A percentile compares a stretch with the other conserved stretches of the same genome.
phyloP scores from a whole-genome alignment of 2,329 filamentous ascomycete species.

The Thermoascus crustaceus region DNA sequence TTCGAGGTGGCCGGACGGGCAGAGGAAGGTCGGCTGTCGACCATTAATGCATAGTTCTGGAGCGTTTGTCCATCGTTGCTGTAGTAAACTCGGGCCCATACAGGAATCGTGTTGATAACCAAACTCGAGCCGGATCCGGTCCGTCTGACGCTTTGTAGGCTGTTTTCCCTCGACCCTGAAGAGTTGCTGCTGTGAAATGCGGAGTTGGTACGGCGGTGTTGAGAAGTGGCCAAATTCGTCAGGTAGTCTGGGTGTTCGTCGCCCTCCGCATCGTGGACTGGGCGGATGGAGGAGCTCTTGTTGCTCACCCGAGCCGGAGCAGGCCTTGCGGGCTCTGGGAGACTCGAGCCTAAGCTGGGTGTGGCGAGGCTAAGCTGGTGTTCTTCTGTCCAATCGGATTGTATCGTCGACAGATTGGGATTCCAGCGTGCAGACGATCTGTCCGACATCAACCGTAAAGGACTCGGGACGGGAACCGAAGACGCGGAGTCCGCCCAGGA shows the following conservation, averaged over 20 bases:
- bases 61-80: slow-evolving; percentile 54
- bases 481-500: no score
- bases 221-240: slow-evolving; percentile 23
- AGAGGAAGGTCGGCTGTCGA: slow-evolving; percentile 25
- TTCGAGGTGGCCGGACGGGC: slow-evolving; percentile 23
- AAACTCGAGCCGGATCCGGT: slow-evolving; percentile 40
- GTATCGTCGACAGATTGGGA: slow-evolving; percentile 38
- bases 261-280: slow-evolving; percentile 25
- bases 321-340: slow-evolving; percentile 16
- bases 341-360: slow-evolving; percentile 10
- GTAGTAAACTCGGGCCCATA: slow-evolving; percentile 58
- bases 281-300: slow-evolving; percentile 26
- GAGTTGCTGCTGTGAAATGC: slow-evolving; percentile 30
- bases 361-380: slow-evolving; percentile 19
- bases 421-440: slow-evolving; percentile 31
- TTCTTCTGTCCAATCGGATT: slow-evolving; percentile 35
- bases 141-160: slow-evolving; percentile 26
- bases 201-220: slow-evolving; percentile 21
- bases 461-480: slow-evolving; percentile 33
- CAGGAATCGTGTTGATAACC: slow-evolving; percentile 36
- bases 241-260: slow-evolving; percentile 30
- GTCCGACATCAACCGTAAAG: slow-evolving; percentile 27
- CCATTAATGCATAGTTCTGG: slow-evolving; percentile 33
- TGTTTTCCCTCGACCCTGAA: slow-evolving; percentile 37
- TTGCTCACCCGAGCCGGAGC: slow-evolving; percentile 17